Evolutionary conservation across 176 grass and related monocot genomes (phyloP), one percentile per base, ranked within the genome.

Genomic region (Poa annua): DNA sequence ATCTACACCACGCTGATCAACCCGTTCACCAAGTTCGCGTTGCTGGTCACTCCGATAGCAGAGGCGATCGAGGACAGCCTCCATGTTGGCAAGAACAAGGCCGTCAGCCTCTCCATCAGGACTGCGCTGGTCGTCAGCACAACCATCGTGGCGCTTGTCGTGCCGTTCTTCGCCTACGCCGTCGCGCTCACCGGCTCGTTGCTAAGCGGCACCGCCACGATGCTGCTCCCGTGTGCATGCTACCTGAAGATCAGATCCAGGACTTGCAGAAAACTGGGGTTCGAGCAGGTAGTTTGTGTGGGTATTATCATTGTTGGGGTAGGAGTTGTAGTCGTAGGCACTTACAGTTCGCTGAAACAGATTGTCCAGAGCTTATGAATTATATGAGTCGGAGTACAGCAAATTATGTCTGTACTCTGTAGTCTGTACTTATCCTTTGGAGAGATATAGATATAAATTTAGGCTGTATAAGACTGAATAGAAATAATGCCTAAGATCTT

Each of bases 1-100:
- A 94, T 92, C 66, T 97, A 94, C 90, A 92, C 90, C 1, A 94
- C 95, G 22, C 66, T 97, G 13, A 88, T 97, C 86, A 97, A 94
- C 47, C 95, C 95, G 1, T 86, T 94, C 76, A 87, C 86, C 67
- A 97, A 94, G 84, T 97, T 82, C 3, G 83, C 83, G 8, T 47
- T 89, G 35, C 56, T 89, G 47, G 19, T 89, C 47, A 82, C 83
- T 8, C 83, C 88, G 1, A 78, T 89, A 68, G 88, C 95, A 10
- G 88, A 92, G 60, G 92, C 92, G 11, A 86, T 94, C 21, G 95
- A 97, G 49, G 90, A 91, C 29, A 65, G 60, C n/a, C 81, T 92
- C 25, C 85, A 78, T 20, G 48, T 83, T 35, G 85, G 71, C 19
- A 91, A 92, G 69, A 70, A 82, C 11, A 92, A 45, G 59, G 52